Evolutionary conservation across 2,329 filamentous ascomycete genomes (phyloP).

Genomic region (Monosporascus sp.): DNA sequence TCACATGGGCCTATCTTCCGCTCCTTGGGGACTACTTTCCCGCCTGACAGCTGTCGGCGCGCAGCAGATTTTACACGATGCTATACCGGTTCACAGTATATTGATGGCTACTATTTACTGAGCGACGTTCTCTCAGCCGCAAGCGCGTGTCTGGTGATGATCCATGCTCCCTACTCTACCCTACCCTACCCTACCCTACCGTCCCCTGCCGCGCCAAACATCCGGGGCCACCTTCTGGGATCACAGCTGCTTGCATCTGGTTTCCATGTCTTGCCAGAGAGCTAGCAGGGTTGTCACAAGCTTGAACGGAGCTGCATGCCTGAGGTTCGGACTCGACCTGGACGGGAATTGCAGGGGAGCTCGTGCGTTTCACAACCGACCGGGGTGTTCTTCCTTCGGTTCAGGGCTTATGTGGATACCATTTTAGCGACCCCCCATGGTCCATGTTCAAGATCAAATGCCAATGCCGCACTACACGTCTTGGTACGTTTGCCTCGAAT

Average conservation of each 20-base stretch:
- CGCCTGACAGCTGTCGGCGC: too few species aligned
- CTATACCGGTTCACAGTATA: not conserved
- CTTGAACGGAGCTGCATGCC: slow-evolving; percentile 19
- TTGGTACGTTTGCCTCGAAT: not conserved
- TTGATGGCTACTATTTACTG: too few species aligned
- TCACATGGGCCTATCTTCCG: too few species aligned
- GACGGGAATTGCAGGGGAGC: slow-evolving; percentile 42
- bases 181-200: not conserved
- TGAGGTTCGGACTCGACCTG: slow-evolving; percentile 32
- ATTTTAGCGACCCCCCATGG: slow-evolving; percentile 16
- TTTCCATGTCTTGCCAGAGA: slow-evolving; percentile 36
- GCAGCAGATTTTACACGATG: not conserved
- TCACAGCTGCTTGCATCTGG: slow-evolving; percentile 13
- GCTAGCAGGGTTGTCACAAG: slow-evolving; percentile 37
- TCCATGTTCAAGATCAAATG: not conserved
- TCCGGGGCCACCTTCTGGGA: slow-evolving; percentile 12
- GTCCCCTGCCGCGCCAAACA: not conserved
- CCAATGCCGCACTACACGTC: not conserved
- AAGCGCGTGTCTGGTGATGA: slow-evolving; percentile 4
- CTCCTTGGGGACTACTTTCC: too few species aligned
- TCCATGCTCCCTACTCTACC: not conserved
- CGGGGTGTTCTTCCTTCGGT: slow-evolving; percentile 32
- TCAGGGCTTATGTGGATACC: slow-evolving; percentile 26
- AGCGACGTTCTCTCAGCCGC: slow-evolving; percentile 5
- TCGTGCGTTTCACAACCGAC: slow-evolving; percentile 47